Evolutionary conservation across 345 rosid genomes (phyloP).

Genomic region (Streptanthus diversifolius): DNA sequence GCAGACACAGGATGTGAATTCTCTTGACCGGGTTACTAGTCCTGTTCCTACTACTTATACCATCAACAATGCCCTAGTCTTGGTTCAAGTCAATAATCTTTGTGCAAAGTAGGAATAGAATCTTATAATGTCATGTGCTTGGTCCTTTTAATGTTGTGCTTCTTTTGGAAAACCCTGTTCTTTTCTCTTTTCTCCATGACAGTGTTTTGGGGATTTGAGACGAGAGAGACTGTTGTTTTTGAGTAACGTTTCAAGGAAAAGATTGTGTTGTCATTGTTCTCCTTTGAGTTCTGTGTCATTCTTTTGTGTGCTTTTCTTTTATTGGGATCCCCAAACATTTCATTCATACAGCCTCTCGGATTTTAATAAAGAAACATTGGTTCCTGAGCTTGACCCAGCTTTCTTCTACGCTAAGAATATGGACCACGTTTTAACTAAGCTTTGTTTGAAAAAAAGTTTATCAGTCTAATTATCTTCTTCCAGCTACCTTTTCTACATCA

Average conservation of each 20-base stretch:
- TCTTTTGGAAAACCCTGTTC: constrained; percentile 12
- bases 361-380: constrained; percentile 37
- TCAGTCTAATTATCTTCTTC: background rate
- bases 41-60: background rate
- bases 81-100: background rate
- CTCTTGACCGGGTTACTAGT: background rate
- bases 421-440: constrained; percentile 9
- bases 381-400: constrained; percentile 34
- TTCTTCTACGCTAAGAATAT: constrained; percentile 30
- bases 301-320: constrained; percentile 28
- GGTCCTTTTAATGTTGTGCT: constrained; percentile 26
- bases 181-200: constrained; percentile 11
- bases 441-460: constrained; percentile 10
- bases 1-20: constrained; percentile 32
- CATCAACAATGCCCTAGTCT: background rate
- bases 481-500: background rate
- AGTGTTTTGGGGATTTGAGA: constrained; percentile 29
- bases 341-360: constrained; percentile 15
- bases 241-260: constrained; percentile 24
- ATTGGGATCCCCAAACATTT: constrained; percentile 38
- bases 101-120: constrained; percentile 20
- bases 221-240: constrained; percentile 4
- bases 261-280: constrained; percentile 32
- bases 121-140: constrained; percentile 27
- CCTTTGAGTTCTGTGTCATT: constrained; percentile 37